Evolutionary conservation across 768 basidiomycete genomes (phyloP), one percentile per base, ranked within the genome.

Genomic region (Xerocomus brunneocitrinus): DNA sequence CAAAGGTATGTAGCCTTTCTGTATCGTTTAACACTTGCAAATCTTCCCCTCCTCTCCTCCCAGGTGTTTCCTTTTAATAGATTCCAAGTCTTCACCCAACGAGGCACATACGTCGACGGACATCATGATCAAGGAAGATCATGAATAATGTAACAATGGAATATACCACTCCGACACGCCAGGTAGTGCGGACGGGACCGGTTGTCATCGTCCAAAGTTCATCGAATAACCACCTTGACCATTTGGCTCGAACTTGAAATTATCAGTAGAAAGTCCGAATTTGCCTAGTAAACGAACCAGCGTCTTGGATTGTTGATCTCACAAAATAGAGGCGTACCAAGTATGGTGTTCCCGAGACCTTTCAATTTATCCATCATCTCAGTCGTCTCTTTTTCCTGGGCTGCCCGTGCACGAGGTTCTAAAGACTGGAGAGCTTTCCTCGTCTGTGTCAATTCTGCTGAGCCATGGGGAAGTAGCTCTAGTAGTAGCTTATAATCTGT

Each of bases 351-450:
- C 2, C 95, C 95, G 8, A 99, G 70, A 5, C 87, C 89, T 67
- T 99, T 99, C 51, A 99, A 68, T 71, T 98, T 97, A 56, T 76
- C 82, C 63, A 98, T 53, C 91, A 98, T 97, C 71, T 98, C 95
- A 2, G 79, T 79, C 42, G 89, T 94, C 71, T 98, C 94, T 57
- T 73, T 76, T 70, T 92, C 89, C 71, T 93, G 90, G 14, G 89
- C 88, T 13, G 74, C 79, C 62, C 87, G 85, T 35, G 87, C 70
- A 8, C 87, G 82, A 45, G 84, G 82, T 52, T 87, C 85, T 16
- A 98, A 67, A 3, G 65, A 63, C 5, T 67, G 68, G 8, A 91
- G 73, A 12, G 80, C 74, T 35, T 71, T 72, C 41, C 75, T 74
- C 36, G 82, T 73, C 22, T 81, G 77, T 3, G 69, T 61, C 14